phyloP scores from a whole-genome alignment of 768 basidiomycete species.

The Trametes meyenii region DNA sequence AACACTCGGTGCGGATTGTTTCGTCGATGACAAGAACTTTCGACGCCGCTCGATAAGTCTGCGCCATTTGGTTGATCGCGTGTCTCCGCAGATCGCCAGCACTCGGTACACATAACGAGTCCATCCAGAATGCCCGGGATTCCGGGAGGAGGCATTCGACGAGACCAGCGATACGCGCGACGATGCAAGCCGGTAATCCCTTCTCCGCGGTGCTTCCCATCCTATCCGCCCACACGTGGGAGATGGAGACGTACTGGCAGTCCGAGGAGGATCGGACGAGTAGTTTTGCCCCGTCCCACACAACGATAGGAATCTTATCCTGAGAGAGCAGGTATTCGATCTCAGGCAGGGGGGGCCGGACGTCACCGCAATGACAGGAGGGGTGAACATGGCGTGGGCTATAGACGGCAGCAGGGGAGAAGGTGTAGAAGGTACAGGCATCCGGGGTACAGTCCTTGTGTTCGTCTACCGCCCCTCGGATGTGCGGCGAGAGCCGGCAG shows the following conservation, averaged over 20 bases:
- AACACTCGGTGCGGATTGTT: conserved; percentile 4
- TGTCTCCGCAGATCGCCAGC: not conserved
- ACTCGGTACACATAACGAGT: conserved; percentile 16
- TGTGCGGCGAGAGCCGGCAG: not conserved
- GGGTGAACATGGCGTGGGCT: not conserved
- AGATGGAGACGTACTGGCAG: conserved; percentile 12
- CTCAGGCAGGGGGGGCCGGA: not conserved
- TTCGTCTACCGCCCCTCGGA: not conserved
- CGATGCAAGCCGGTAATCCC: conserved; percentile 15
- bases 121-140: conserved; percentile 18
- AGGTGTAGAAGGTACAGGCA: not conserved
- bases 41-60: conserved; percentile 16
- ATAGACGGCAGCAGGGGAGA: not conserved
- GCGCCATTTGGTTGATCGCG: conserved; percentile 16
- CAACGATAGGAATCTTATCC: not conserved
- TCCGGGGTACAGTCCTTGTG: not conserved
- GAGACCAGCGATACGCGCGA: conserved; percentile 3
- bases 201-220: conserved; percentile 16
- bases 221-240: conserved; percentile 24
- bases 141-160: not conserved
- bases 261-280: not conserved
- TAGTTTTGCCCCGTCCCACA: not conserved
- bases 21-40: conserved; percentile 18
- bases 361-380: conserved; percentile 4
- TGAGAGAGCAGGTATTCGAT: not conserved